Evolutionary conservation across 2,329 filamentous ascomycete species (phyloP).

Genomic region (Alternaria arbusti): DNA sequence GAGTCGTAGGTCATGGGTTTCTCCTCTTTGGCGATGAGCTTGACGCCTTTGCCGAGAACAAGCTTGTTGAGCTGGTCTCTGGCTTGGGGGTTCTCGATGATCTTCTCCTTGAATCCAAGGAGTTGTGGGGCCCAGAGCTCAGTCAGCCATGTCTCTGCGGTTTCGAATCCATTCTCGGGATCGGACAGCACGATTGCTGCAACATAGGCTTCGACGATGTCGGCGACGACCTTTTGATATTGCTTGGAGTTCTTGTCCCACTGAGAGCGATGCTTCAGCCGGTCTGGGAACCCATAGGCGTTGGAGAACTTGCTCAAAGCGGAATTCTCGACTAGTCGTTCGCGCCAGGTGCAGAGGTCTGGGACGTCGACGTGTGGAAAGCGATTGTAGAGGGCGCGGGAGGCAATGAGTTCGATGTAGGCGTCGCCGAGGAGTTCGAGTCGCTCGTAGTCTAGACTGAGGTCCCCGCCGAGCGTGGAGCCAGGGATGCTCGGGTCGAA

Average conservation of each 20-base stretch:
- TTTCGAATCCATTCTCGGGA: slow-evolving; percentile 64
- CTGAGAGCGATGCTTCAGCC: slow-evolving; percentile 59
- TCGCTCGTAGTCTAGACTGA: slow-evolving; percentile 69
- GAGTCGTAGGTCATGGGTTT: slow-evolving; percentile 58
- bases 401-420: slow-evolving; percentile 79
- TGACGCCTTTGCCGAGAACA: slow-evolving; percentile 41
- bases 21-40: slow-evolving; percentile 58
- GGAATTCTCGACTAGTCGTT: slow-evolving; percentile 80
- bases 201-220: slow-evolving; percentile 91
- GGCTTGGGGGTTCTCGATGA: slow-evolving; percentile 47
- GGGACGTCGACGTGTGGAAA: slow-evolving; percentile 72
- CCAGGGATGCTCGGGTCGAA: slow-evolving; percentile 24
- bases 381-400: slow-evolving; percentile 75
- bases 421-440: slow-evolving; percentile 91
- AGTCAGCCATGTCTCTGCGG: slow-evolving; percentile 74
- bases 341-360: slow-evolving; percentile 75
- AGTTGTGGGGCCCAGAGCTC: slow-evolving; percentile 68
- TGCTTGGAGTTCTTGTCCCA: slow-evolving; percentile 38
- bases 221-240: slow-evolving; percentile 75
- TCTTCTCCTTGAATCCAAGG: slow-evolving; percentile 35
- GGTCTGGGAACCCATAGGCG: slow-evolving; percentile 73
- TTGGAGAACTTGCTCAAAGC: slow-evolving; percentile 74
- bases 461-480: slow-evolving; percentile 24
- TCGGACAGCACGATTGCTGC: slow-evolving; percentile 77
- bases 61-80: slow-evolving; percentile 49